Evolutionary conservation across 2,329 filamentous ascomycete genomes (phyloP), one percentile per base, ranked within the genome.

Genomic region (Diaporthe vexans): DNA sequence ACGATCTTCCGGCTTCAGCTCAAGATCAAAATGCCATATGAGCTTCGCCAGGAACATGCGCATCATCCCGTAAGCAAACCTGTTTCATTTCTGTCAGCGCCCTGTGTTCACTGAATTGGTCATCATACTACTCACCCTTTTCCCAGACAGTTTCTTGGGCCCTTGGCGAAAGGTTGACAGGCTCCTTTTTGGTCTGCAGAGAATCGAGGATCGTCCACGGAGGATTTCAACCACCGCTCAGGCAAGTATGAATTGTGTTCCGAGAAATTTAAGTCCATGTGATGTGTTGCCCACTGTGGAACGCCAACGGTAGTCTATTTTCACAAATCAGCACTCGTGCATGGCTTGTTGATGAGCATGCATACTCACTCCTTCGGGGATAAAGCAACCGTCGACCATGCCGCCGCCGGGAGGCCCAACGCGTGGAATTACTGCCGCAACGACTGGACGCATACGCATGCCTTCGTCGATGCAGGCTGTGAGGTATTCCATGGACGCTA

Each of bases 401-500:
- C 57, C 57, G 57, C 57, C 57, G 19, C 57, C 57, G 40, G 35
- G 33, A 24, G 57, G 57, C 21, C 57, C 35, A 59, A 59, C 57
- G 37, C 57, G 57, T 13, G 57, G 57, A 11, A 40, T 59, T 21
- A 59, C 33, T 24, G 57, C 57, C 11, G 57, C 57, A 37, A 59
- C 57, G 15, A 59, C 57, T 40, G 57, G 57, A 19, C 57, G 57
- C 57, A 59, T 59, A 13, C 57, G 57, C 57, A 59, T 40, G 57
- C 57, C 57, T 24, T 59, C 57, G 9, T 59, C 57, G 26, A 59
- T 59, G 63, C 71, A 79, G 15, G 79, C 79, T 21, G 79, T 80
- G 13, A 80, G 37, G 54, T 80, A 81, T 26, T 76, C 71, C 24
- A 79, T 73, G 46, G 67, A 59, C 6, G 73, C 69, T 3, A 79